These are phyloP conservation scores for Microsporum canis DNA, from an alignment of 2,329 filamentous ascomycete species.

Conservation along the genomic window DNA sequence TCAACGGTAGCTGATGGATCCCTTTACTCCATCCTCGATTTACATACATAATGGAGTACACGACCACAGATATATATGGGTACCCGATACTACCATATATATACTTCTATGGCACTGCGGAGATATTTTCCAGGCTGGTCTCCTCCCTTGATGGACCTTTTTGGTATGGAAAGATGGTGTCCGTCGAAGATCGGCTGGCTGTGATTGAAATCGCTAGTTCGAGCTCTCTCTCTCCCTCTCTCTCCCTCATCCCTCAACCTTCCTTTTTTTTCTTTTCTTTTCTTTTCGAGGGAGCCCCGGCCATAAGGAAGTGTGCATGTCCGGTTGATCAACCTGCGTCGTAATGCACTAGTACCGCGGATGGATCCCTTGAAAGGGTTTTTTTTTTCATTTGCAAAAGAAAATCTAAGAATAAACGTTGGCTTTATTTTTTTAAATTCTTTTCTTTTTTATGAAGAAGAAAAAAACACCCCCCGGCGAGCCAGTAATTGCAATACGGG, in stretches of 20 bases:
- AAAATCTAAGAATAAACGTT: background rate
- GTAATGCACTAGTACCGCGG: background rate
- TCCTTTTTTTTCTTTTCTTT: background rate
- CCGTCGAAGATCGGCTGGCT: background rate
- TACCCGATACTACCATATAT: background rate
- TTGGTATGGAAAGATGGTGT: background rate
- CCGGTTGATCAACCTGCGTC: slow-evolving; percentile 3
- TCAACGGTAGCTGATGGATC: background rate
- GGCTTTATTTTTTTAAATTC: background rate
- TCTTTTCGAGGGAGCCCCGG: background rate
- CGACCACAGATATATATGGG: background rate
- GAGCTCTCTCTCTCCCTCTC: background rate
- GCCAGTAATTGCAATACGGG: slow-evolving; percentile 1
- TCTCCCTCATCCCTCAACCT: background rate
- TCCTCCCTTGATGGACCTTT: background rate
- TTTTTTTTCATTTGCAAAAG: background rate
- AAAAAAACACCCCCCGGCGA: background rate
- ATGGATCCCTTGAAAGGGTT: background rate
- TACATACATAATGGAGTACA: background rate
- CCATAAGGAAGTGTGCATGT: background rate
- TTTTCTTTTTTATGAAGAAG: background rate
- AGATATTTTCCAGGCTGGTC: background rate
- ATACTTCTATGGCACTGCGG: background rate
- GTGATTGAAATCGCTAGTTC: slow-evolving; percentile 1
- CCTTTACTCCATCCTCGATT: background rate